These are phyloP conservation scores for Agrocybe praecox DNA, from an alignment of 768 basidiomycete genomes.

Conservation along the genomic window DNA sequence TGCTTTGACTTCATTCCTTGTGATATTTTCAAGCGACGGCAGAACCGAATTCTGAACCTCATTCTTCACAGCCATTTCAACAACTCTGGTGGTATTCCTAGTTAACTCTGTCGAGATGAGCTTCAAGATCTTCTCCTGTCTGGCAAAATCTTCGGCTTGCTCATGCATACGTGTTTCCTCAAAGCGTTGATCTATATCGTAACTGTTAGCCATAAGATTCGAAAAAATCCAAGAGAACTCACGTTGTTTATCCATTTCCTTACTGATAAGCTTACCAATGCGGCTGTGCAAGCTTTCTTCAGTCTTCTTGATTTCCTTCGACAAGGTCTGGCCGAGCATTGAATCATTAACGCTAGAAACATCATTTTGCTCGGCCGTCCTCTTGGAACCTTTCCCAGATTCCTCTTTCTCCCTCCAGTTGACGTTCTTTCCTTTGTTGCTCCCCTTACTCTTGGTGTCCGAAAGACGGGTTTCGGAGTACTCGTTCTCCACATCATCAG, in stretches of 20 bases:
- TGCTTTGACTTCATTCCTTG: constrained; percentile 76
- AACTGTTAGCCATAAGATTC: constrained; percentile 6
- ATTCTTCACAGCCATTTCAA: constrained; percentile 85
- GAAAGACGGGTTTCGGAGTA: constrained; percentile 57
- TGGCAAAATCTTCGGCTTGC: constrained; percentile 77
- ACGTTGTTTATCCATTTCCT: constrained; percentile 93
- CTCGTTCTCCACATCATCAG: constrained; percentile 75
- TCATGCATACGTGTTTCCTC: constrained; percentile 81
- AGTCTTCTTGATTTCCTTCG: constrained; percentile 80
- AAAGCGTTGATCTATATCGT: constrained; percentile 71
- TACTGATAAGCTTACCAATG: constrained; percentile 77
- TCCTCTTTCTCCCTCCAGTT: constrained; percentile 60
- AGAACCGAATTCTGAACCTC: constrained; percentile 86
- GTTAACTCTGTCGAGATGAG: constrained; percentile 86
- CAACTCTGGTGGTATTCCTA: constrained; percentile 85
- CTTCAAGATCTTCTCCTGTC: constrained; percentile 89
- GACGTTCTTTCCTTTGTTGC: constrained; percentile 57
- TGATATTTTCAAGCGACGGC: constrained; percentile 81
- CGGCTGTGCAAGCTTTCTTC: constrained; percentile 79
- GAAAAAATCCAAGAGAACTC: constrained; percentile 29
- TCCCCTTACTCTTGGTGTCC: constrained; percentile 44
- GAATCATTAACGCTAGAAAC: constrained; percentile 49
- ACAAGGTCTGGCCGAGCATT: constrained; percentile 57
- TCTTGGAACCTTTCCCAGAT: constrained; percentile 30
- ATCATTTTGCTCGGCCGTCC: constrained; percentile 37